Base-by-base conservation (phyloP, 2,329 filamentous ascomycete genomes). In the Chaetomium sp. region DNA sequence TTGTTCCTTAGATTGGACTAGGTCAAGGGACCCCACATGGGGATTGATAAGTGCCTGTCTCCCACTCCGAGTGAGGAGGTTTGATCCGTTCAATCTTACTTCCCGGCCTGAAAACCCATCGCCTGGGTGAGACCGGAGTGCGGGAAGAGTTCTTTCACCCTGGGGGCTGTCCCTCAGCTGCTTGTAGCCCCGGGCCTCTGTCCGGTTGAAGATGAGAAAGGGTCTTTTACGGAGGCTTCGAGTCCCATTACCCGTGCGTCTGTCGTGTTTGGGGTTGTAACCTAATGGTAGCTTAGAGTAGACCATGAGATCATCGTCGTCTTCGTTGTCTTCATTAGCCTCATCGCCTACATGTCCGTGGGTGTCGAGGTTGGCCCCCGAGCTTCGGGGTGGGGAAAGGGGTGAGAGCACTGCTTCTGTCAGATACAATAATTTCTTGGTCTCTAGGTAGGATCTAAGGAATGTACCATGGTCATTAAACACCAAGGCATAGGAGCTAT, bases 101-200 rank as follows among this genome's bases (percentile, higher is more conserved):
- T 65, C 64, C 1, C 49, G 40, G 6, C 55, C 60, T 4, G 63
- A 65, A 50, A 66, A 66, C 1, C 64, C 64, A 12, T 66, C 64
- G 5, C 62, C 64, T 3, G 51, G 53, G 5, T 41, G 44, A 35
- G 57, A 57, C 2, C 42, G 45, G 9, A 38, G 41, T 7, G 12
- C 10, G n/a, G 6, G 35, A 0, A 19, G n/a, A 34, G 52, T 34
- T 4, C 32, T 42, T 5, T 34, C 40, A 4, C 32, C 37, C 12
- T 45, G 40, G 4, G 49, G 9, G 6, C 42, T 54, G 8, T 47
- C 48, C 46, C 59, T 60, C n/a, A 65, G 50, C 38, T 59, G 53
- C 49, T 66, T 66, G 48, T 58, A 65, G 4, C 61, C 62, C n/a
- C 55, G 49, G 4, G 60, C 42, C 5, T 58, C 52, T 2, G 53